Evolutionary conservation across 306 rosid genomes (phyloP), one percentile per base, ranked within the genome.

Genomic region (Dalbergia cultrata): DNA sequence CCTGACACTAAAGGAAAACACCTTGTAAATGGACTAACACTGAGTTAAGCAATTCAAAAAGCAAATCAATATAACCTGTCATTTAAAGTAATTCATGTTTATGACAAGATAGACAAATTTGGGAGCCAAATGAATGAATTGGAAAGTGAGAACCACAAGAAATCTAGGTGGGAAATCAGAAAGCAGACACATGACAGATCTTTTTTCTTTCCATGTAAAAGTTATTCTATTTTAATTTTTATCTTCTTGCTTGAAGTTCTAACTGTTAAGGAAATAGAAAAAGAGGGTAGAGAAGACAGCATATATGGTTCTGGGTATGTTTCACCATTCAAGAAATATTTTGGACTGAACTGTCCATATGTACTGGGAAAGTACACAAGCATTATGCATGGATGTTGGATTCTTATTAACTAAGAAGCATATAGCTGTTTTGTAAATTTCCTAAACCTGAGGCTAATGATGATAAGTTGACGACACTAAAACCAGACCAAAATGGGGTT

Each of bases 351-450:
- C 13, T 17, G 6, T 8, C 37, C 39, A 31, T 39, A 72, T 31
- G 39, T 41, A 33, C n/a, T 7, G 3, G 72, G 41, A 79, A 59
- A 53, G 19, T 77, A 59, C 26, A 57, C 2, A 26, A 26, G 34
- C 61, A 73, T 67, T 35, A 76, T 17, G 52, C 81, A 62, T 72
- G 17, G 45, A 74, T 64, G 31, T n/a, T 71, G 66, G 39, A 56
- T 57, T 71, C 41, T 64, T 41, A 52, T 47, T 14, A 45, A 66
- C 72, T 31, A 39, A 33, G 31, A 75, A 70, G 21, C 66, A 56
- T 34, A 59, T 39, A 53, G 31, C 26, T 45, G 10, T 37, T 76
- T 17, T 5, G 41, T 70, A 18, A 45, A 41, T 31, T 58, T 9
- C 34, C 49, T 43, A 68, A 67, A 66, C 11, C 70, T 59, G 43